Percentiles rank a stretch among this genome's conserved stretches.
Conservation (phyloP, 1,284 basidiomycete species). For the Rhodofomes roseus region DNA sequence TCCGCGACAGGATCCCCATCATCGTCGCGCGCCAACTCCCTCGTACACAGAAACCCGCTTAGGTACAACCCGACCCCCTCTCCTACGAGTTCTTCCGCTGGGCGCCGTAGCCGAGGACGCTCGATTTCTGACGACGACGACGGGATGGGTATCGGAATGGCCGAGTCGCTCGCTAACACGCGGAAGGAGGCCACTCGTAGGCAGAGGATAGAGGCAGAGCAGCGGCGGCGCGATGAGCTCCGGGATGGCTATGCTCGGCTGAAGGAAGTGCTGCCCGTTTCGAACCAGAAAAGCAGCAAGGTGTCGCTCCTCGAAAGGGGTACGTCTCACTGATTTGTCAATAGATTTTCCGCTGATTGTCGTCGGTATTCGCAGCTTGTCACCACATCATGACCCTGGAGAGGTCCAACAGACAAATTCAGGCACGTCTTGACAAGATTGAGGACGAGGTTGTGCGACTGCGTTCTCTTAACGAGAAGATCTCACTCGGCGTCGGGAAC, state of each 20-base stretch:
- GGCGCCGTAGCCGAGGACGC: slow-evolving; percentile 58
- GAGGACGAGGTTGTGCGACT: slow-evolving; percentile 67
- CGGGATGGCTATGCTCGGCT: slow-evolving; percentile 84
- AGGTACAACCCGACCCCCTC: slow-evolving; percentile 76
- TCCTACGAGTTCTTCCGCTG: slow-evolving; percentile 61
- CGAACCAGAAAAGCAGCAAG: slow-evolving; percentile 87
- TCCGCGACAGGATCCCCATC: slow-evolving; percentile 72
- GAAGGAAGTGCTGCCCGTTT: slow-evolving; percentile 80
- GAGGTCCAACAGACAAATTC: slow-evolving; percentile 63
- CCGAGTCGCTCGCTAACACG: slow-evolving; percentile 68
- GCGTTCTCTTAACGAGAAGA: slow-evolving; percentile 74
- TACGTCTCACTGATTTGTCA: slow-evolving; percentile 32
- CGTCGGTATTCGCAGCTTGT: slow-evolving; percentile 46
- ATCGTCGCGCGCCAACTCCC: slow-evolving; percentile 66
- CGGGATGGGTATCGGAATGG: slow-evolving; percentile 57
- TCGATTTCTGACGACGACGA: slow-evolving; percentile 79
- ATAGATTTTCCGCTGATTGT: slow-evolving; percentile 4
- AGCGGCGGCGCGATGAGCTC: slow-evolving; percentile 81
- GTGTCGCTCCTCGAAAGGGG: slow-evolving; percentile 85
- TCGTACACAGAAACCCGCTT: slow-evolving; percentile 66
- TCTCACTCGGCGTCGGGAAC: slow-evolving; percentile 54
- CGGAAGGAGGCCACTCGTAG: slow-evolving; percentile 78
- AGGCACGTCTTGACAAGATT: slow-evolving; percentile 55
- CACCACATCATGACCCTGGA: slow-evolving; percentile 71
- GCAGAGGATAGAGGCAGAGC: slow-evolving; percentile 83